Evolutionary conservation across 176 grass and related monocot species (phyloP).

Genomic region (Oryza coarctata): DNA sequence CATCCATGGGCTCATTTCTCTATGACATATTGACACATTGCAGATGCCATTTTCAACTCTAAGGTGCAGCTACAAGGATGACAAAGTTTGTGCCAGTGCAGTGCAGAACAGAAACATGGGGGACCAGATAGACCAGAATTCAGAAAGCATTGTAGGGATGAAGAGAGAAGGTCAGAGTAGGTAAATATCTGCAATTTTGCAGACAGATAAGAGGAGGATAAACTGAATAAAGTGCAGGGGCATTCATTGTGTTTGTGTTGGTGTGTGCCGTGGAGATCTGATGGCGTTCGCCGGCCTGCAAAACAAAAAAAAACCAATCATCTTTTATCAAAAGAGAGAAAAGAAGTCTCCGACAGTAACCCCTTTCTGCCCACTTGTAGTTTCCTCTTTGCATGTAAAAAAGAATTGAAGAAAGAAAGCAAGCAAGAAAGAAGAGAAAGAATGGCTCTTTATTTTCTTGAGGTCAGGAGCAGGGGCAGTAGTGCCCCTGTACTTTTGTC

Average conservation of each 20-base stretch:
- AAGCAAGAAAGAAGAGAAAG: not conserved
- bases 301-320: not conserved
- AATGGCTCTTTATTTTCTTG: not conserved
- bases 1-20: slow-evolving; percentile 23
- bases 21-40: slow-evolving; percentile 14
- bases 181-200: slow-evolving; percentile 17
- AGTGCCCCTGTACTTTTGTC: not conserved
- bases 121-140: slow-evolving; percentile 29
- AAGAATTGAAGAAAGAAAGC: not conserved
- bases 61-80: not conserved
- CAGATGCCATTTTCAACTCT: not conserved
- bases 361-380: slow-evolving; percentile 17
- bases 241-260: not conserved
- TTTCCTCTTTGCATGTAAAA: not conserved
- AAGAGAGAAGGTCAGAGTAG: slow-evolving; percentile 29
- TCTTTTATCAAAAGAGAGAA: not conserved
- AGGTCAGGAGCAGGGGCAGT: not conserved
- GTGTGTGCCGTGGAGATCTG: slow-evolving; percentile 27
- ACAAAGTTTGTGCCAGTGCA: slow-evolving; percentile 11
- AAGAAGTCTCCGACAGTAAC: slow-evolving; percentile 21
- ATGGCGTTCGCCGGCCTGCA: slow-evolving; percentile 12
- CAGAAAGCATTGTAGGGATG: slow-evolving; percentile 10
- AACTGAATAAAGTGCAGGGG: slow-evolving; percentile 16
- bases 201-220: slow-evolving; percentile 39
- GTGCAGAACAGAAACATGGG: slow-evolving; percentile 15